Conservation (phyloP, 169 alveolate species). For the Cryptosporidium xiaoi region DNA sequence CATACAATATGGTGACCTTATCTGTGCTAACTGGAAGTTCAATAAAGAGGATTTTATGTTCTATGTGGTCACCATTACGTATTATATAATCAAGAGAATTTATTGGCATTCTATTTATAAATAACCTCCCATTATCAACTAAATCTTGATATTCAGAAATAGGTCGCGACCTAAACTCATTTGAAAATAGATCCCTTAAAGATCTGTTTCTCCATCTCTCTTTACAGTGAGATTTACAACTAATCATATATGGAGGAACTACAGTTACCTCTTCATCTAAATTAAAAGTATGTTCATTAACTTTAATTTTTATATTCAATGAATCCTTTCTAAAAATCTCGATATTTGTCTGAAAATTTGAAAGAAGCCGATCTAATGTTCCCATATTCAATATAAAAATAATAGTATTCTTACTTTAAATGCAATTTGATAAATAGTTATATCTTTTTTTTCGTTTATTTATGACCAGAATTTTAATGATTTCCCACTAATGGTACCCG, state of each 20-base stretch:
- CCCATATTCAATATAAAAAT: not conserved
- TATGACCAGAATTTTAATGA: too few species aligned
- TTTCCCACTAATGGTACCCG: too few species aligned
- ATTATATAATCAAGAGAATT: conserved; percentile 78
- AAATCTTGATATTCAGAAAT: conserved; percentile 84
- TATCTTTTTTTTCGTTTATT: too few species aligned
- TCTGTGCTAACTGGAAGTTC: conserved; percentile 86
- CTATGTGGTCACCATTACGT: conserved; percentile 82
- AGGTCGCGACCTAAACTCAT: conserved; percentile 83
- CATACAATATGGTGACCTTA: conserved; percentile 80
- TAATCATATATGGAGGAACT: conserved; percentile 73
- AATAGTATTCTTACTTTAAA: not conserved
- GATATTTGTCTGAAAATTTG: not conserved
- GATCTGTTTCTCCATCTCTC: conserved; percentile 82
- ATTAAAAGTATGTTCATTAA: not conserved
- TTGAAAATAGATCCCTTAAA: conserved; percentile 78
- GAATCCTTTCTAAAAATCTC: conserved; percentile 24
- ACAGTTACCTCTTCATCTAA: conserved; percentile 1
- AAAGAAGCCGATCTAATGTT: not conserved
- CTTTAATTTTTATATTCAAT: not conserved
- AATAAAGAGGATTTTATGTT: conserved; percentile 82
- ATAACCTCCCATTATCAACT: conserved; percentile 82
- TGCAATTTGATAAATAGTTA: too few species aligned
- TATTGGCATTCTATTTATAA: conserved; percentile 81
- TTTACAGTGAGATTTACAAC: conserved; percentile 76